Conservation (phyloP, 192 early-diverging fungal species). For the Gorgonomyces haynaldii region DNA sequence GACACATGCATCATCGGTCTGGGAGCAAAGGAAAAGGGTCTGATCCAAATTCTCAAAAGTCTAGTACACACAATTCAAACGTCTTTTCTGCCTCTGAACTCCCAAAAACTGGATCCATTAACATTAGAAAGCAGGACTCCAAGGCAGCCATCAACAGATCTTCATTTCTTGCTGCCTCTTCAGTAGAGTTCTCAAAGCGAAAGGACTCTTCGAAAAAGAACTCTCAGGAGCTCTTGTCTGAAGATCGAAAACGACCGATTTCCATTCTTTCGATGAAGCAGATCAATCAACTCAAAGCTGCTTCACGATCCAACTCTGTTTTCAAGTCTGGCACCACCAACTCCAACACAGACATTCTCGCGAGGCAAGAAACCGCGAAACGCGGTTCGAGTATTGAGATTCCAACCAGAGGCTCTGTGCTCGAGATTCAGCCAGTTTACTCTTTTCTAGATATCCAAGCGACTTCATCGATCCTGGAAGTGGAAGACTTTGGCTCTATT, state of each 20-base stretch:
- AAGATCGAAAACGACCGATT: background rate
- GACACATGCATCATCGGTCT: no score
- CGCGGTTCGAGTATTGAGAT: background rate
- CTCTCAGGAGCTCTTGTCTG: background rate
- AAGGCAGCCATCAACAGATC: no score
- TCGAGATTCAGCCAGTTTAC: conserved; percentile 7
- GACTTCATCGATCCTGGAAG: background rate
- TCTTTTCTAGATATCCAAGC: background rate
- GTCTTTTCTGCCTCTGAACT: no score
- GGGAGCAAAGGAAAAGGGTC: no score
- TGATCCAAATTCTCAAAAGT: no score
- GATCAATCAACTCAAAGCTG: background rate
- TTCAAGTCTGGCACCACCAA: no score
- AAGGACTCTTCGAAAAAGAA: no score
- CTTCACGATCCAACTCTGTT: no score
- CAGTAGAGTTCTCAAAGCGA: background rate
- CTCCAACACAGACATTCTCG: no score
- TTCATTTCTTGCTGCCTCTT: background rate
- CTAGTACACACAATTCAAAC: no score
- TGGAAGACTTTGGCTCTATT: background rate
- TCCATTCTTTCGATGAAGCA: background rate
- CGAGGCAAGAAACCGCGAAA: background rate
- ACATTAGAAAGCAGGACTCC: no score
- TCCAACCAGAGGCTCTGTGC: conserved; percentile 4
- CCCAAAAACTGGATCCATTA: no score